Conservation (phyloP, 768 basidiomycete genomes). For the Agrocybe chaxingu region DNA sequence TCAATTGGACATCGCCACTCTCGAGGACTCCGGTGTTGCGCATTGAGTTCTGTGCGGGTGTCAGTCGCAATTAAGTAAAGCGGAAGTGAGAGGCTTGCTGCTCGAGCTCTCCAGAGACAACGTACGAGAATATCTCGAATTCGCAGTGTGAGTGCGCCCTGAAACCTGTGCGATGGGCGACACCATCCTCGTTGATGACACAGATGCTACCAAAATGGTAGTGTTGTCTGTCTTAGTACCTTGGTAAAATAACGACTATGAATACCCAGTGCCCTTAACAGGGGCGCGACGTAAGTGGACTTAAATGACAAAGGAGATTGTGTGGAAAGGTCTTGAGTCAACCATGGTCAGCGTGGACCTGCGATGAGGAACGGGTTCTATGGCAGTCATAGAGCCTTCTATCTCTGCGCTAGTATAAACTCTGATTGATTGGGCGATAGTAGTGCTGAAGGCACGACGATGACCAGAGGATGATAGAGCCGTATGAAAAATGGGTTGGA, state of each 20-base stretch:
- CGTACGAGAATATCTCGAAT: slow-evolving; percentile 91
- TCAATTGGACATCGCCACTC: slow-evolving; percentile 88
- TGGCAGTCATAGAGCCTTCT: slow-evolving; percentile 18
- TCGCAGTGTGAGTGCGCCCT: slow-evolving; percentile 81
- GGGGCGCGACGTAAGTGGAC: slow-evolving; percentile 23
- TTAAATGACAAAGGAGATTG: slow-evolving; percentile 72
- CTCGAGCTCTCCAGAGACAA: slow-evolving; percentile 75
- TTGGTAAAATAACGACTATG: slow-evolving; percentile 14
- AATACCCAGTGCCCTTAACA: not conserved
- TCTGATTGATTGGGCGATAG: slow-evolving; percentile 1
- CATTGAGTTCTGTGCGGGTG: slow-evolving; percentile 66
- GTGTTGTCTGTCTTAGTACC: slow-evolving; percentile 59
- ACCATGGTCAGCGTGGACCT: slow-evolving; percentile 69
- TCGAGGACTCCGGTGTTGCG: slow-evolving; percentile 86
- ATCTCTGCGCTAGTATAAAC: no score
- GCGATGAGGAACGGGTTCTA: slow-evolving; percentile 47
- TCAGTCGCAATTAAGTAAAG: not conserved
- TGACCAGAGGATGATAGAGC: slow-evolving; percentile 22
- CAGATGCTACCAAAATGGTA: slow-evolving; percentile 71
- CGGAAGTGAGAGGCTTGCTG: slow-evolving; percentile 49
- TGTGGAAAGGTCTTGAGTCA: slow-evolving; percentile 87
- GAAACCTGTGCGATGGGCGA: slow-evolving; percentile 75
- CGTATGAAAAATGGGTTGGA: slow-evolving; percentile 25
- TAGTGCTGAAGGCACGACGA: not conserved
- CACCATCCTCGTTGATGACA: slow-evolving; percentile 94